Base-by-base conservation (phyloP, 192 early-diverging fungal species). In the Coemansia sp. region DNA sequence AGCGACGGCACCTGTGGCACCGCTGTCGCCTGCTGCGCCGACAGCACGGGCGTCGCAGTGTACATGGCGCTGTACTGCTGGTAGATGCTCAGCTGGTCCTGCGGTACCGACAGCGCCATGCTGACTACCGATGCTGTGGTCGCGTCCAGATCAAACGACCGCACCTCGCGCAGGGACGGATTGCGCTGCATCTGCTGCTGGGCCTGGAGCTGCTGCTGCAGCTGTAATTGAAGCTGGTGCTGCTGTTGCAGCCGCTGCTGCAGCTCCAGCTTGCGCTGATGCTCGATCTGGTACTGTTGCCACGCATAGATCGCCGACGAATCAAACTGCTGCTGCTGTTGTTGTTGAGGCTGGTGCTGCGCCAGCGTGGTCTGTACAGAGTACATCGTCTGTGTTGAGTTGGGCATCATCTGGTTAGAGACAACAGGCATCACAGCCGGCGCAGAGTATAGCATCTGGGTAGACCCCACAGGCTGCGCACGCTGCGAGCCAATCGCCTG, bases 261-360 rank as follows among this genome's bases (percentile, higher is more conserved):
- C 54, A 64, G 30, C 9, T 50, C 54, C 54, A 54, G 25, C 24
- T 69, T 65, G 35, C 62, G 62, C 54, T 75, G 72, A 31, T 65
- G 24, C 62, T 75, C 65, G 2, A 62, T 16, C 62, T 75, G 72
- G 62, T 69, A 75, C 58, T 75, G 72, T 43, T 69, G 72, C 72
- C 72, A 75, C 21, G 62, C 72, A 32, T 49, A 19, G 24, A 74
- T 60, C 5, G 71, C 65, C 1, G 65, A 31, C 5, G 28, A 40
- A 27, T 22, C 53, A 29, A 48, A 51, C 27, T 27, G 38, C 25
- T 65, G 46, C 31, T 28, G 54, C 40, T 21, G 51, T 2, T 28
- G 54, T 19, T 45, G 31, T 35, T 31, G 60, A 27, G 54, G 52
- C 19, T 47, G 52, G 2, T 25, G 35, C 40, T 40, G 28, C 16